A percentile compares a stretch with the other conserved stretches of the same genome.
These are phyloP conservation scores for Penicillium glabrum DNA, from an alignment of 2,329 filamentous ascomycete species.

Conservation along the genomic window DNA sequence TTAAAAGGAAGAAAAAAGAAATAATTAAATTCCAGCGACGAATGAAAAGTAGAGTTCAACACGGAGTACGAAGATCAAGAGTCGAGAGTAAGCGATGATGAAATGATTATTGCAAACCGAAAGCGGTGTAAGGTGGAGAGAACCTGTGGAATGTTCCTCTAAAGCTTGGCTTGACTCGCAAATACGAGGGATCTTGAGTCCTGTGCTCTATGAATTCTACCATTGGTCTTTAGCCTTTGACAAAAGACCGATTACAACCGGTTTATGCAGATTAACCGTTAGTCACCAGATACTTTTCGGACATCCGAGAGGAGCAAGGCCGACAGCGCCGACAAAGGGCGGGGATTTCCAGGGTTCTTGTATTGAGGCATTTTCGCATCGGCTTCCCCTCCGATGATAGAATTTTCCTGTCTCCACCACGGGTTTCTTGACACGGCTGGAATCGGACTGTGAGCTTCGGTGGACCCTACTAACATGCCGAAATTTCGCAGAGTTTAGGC, in stretches of 20 bases:
- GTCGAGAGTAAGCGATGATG: conserved; percentile 4
- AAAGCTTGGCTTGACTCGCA: neutral
- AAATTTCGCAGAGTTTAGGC: neutral
- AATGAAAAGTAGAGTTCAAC: conserved; percentile 4
- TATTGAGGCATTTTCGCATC: conserved; percentile 13
- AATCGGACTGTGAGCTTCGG: neutral
- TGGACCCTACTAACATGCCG: neutral
- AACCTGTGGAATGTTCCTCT: neutral
- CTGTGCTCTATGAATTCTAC: neutral
- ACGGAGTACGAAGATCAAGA: neutral
- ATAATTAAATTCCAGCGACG: neutral
- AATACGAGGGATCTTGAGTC: neutral
- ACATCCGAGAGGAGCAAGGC: conserved; percentile 7
- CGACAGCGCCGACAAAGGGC: neutral
- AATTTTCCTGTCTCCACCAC: conserved; percentile 14
- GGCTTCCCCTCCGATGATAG: conserved; percentile 6
- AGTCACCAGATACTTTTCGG: neutral
- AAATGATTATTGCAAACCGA: conserved; percentile 6
- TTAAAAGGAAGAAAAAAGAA: conserved; percentile 7
- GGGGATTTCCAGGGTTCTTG: neutral
- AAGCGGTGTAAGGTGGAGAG: conserved; percentile 9
- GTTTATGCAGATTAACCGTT: no score
- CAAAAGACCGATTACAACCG: no score
- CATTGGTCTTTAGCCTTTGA: no score
- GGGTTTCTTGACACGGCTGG: neutral